Percentiles rank a stretch among this genome's conserved stretches.
Evolutionary conservation across 2,329 filamentous ascomycete genomes (phyloP).

Genomic region (Colletotrichum truncatum): DNA sequence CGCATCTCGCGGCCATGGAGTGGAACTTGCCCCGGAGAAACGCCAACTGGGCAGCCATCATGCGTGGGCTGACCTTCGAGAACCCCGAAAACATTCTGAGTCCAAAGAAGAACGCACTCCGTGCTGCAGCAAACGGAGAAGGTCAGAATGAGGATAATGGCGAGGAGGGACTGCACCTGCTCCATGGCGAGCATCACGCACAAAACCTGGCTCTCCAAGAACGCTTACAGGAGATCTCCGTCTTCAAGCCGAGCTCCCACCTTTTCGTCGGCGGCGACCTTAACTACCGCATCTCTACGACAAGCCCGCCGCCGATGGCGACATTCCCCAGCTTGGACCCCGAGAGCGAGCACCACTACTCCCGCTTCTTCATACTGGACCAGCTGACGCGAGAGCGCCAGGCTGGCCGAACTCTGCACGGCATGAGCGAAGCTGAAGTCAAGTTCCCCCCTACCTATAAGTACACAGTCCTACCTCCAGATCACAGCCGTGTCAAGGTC

Average conservation of each 20-base stretch:
- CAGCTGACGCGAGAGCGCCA: slow-evolving; percentile 79
- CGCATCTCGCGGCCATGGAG: slow-evolving; percentile 91
- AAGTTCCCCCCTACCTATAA: slow-evolving; percentile 95
- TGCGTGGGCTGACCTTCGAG: slow-evolving; percentile 80
- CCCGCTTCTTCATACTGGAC: slow-evolving; percentile 75
- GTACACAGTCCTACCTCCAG: slow-evolving; percentile 63
- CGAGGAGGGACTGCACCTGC: slow-evolving; percentile 39
- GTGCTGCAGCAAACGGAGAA: slow-evolving; percentile 6
- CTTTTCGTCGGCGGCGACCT: slow-evolving; percentile 91
- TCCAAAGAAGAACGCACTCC: slow-evolving; percentile 16
- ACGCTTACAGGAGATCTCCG: slow-evolving; percentile 64
- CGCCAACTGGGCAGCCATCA: slow-evolving; percentile 87
- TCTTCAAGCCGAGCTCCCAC: slow-evolving; percentile 80
- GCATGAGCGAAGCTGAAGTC: slow-evolving; percentile 78
- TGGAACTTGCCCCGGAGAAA: slow-evolving; percentile 79
- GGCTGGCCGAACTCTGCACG: slow-evolving; percentile 78
- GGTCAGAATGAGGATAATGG: slow-evolving; percentile 37
- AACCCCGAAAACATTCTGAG: slow-evolving; percentile 54
- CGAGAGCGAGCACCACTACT: slow-evolving; percentile 69
- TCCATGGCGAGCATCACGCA: slow-evolving; percentile 45
- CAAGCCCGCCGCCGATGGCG: slow-evolving; percentile 68
- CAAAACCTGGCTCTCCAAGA: slow-evolving; percentile 49
- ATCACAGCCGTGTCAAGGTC: slow-evolving; percentile 33
- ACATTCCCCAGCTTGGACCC: slow-evolving; percentile 69
- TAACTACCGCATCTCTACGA: slow-evolving; percentile 88